Evolutionary conservation across 306 rosid genomes (phyloP), one percentile per base, ranked within the genome.

Genomic region (Crataegus laevigata): DNA sequence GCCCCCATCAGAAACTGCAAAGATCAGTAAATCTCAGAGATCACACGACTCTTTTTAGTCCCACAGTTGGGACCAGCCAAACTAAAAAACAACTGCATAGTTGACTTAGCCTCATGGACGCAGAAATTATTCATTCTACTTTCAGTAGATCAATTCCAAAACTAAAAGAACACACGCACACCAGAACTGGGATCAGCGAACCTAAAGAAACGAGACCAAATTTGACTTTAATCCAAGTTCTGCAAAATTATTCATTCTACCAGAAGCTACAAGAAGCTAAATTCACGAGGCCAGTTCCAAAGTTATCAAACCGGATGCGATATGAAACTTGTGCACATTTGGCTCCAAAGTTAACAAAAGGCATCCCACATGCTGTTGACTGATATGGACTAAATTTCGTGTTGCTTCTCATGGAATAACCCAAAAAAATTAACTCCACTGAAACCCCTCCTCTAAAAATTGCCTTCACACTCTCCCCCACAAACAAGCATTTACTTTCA

Each of bases 1-100:
- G 83, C 81, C 61, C 98, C 98, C 98, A 94, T 94, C 38, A 62
- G 68, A 75, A 82, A n/a, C 77, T 12, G 67, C 73, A 58, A 68
- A 77, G 77, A 77, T 43, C 51, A n/a, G 51, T 74, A 84, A 78
- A 75, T 82, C 63, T 76, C 72, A 81, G 66, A 51, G 43, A 78
- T 60, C 74, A 60, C 28, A 69, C 58, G 81, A 55, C 11, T 21
- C 18, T 28, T 43, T 11, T 60, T 22, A 59, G 12, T 42, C 42
- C 19, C 77, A 57, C 21, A 14, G 26, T 22, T 58, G 38, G 67
- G 15, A 58, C 32, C 38, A 58, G 4, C 30, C 21, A 32, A 55
- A 71, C 75, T 54, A 3, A 28, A 70, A 50, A 47, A 43, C 4
- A 22, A 60, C 66, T 4, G 7, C 68, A 63, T 18, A 30, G 34